These are phyloP conservation scores for Metarhizium sp. DNA, from an alignment of 2,329 filamentous ascomycete species.

Conservation along the genomic window DNA sequence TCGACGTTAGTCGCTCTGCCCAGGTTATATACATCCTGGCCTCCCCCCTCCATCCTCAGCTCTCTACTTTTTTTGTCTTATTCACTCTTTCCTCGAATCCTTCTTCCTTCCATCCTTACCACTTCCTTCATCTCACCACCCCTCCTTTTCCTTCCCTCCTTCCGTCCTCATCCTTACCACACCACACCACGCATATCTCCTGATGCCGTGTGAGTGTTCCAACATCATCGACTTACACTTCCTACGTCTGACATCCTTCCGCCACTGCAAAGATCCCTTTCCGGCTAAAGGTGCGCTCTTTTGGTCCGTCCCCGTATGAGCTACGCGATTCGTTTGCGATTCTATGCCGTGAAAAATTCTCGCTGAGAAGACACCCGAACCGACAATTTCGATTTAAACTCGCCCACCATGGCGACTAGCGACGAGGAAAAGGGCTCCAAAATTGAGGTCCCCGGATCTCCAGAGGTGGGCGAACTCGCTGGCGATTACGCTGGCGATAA, in stretches of 20 bases:
- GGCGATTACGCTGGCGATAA: constrained; percentile 19
- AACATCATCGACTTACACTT: background rate
- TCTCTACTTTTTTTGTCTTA: background rate
- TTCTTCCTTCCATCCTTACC: background rate
- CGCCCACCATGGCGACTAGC: constrained; percentile 10
- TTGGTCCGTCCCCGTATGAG: background rate
- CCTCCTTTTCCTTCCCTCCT: background rate
- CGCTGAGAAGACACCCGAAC: background rate
- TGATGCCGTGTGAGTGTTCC: background rate
- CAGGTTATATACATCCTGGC: constrained; percentile 1
- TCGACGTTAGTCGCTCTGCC: background rate
- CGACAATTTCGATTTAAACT: background rate
- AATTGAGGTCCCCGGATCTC: constrained; percentile 13
- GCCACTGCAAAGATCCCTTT: background rate
- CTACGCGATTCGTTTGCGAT: background rate
- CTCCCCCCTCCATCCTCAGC: background rate
- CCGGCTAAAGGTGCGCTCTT: background rate
- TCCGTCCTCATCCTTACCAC: background rate
- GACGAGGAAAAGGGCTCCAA: constrained; percentile 21
- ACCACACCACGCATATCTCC: constrained; percentile 1
- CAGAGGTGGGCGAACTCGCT: constrained; percentile 16
- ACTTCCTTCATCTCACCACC: background rate
- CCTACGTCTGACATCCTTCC: background rate
- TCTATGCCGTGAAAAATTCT: background rate
- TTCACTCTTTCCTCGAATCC: background rate